These are phyloP conservation scores for Arabidopsis hybrid DNA, from an alignment of 441 rosid species.

Conservation along the genomic window DNA sequence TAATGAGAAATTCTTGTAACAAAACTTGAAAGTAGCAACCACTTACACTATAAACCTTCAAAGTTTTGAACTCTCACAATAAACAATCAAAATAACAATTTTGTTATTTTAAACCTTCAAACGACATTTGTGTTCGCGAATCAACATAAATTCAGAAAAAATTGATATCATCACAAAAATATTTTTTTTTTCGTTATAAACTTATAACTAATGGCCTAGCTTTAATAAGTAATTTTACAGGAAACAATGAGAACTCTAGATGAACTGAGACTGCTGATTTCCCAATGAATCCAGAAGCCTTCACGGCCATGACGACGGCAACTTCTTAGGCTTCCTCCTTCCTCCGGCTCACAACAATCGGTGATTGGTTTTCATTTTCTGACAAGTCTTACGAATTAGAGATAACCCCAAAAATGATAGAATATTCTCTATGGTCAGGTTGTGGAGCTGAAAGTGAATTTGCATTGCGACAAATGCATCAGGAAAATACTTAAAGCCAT, in stretches of 20 bases:
- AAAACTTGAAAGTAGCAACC: too few relatives aligned
- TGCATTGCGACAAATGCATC: conserved; percentile 83
- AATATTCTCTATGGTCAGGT: conserved; percentile 45
- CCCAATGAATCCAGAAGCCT: conserved; percentile 47
- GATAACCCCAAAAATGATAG: background rate
- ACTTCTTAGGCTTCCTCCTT: conserved; percentile 37
- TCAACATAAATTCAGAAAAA: too few relatives aligned
- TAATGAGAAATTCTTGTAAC: too few relatives aligned
- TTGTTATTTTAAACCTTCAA: too few relatives aligned
- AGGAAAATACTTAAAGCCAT: conserved; percentile 85
- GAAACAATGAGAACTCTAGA: conserved; percentile 38
- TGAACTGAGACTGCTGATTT: conserved; percentile 43
- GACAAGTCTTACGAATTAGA: background rate
- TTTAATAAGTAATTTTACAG: conserved; percentile 35
- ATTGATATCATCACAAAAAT: too few relatives aligned
- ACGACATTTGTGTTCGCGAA: too few relatives aligned
- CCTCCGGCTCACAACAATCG: conserved; percentile 27
- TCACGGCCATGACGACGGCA: conserved; percentile 50
- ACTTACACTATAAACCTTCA: too few relatives aligned
- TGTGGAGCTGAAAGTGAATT: conserved; percentile 80
- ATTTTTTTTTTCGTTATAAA: too few relatives aligned
- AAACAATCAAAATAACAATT: too few relatives aligned
- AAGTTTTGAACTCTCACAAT: too few relatives aligned
- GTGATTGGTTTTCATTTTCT: background rate
- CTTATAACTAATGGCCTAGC: too few relatives aligned